Conservation (phyloP, 2,329 filamentous ascomycete species). For the Cladosporium sp. region DNA sequence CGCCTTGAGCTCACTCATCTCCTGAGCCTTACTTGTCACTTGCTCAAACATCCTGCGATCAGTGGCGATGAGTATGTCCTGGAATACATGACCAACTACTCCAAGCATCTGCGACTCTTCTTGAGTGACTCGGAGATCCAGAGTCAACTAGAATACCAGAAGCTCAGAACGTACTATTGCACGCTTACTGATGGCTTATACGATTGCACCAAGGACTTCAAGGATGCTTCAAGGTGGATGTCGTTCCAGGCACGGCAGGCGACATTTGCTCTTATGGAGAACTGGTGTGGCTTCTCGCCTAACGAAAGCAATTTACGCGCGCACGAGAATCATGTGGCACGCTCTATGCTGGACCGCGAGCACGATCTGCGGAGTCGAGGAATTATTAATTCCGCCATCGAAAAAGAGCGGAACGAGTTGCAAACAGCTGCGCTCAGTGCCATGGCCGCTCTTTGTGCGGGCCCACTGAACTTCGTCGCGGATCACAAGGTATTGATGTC, state of each 20-base stretch:
- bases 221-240: constrained; percentile 88
- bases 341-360: constrained; percentile 77
- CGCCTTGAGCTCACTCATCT: constrained; percentile 95
- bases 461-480: constrained; percentile 78
- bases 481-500: constrained; percentile 83
- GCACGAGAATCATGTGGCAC: constrained; percentile 81
- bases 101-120: constrained; percentile 89
- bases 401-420: constrained; percentile 93
- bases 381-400: constrained; percentile 81
- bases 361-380: constrained; percentile 67
- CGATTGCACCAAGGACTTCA: constrained; percentile 80
- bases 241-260: constrained; percentile 95
- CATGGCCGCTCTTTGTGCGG: constrained; percentile 86
- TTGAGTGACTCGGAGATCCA: constrained; percentile 93
- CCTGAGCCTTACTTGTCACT: constrained; percentile 89
- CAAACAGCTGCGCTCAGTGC: constrained; percentile 86
- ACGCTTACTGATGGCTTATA: constrained; percentile 90
- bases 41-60: constrained; percentile 72
- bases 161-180: constrained; percentile 87
- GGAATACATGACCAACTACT: constrained; percentile 80
- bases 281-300: constrained; percentile 96
- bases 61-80: constrained; percentile 80
- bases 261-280: constrained; percentile 94
- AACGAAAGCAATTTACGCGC: constrained; percentile 79
- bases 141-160: constrained; percentile 91